Evolutionary conservation across 2,329 filamentous ascomycete genomes (phyloP), one percentile per base, ranked within the genome.

Genomic region (Cadophora sp.): DNA sequence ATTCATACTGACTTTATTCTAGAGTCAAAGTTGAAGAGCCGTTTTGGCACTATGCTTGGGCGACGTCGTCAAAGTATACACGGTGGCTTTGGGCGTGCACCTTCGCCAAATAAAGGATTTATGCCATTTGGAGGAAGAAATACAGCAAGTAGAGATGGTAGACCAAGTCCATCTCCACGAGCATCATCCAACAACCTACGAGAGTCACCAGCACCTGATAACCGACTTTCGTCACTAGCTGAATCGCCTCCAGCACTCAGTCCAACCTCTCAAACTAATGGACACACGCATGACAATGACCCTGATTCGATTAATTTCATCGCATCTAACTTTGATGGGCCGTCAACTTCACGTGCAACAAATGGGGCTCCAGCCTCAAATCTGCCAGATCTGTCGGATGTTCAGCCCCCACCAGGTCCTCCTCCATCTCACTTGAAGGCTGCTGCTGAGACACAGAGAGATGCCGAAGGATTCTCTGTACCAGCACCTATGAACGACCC

Each of bases 401-500:
- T 84, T 36, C 79, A 82, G 9, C 82, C 85, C 36, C 84, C 85
- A 18, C 80, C 83, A 1, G 84, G 83, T 0, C 82, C 84, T 24
- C 83, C 86, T 27, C 75, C 74, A 33, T 73, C 75, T 51, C 75
- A 76, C 27, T 27, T 71, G 18, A 72, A 71, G 55, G n/a, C 68
- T 59, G 53, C 56, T 47, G 4, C 59, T 33, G 71, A 81, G 65
- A 76, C 83, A 64, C 79, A 80, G 22, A 92, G 88, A 76, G 93
- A 96, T 75, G 81, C 87, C 0, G 92, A 96, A 71, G 93, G 92
- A 7, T 96, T 89, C 75, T 90, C 85, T 4, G 85, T 95, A n/a
- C 91, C 90, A 0, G 83, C 87, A 0, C 81, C 86, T 1, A 82
- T 83, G 73, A 83, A 89, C 72, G 83, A 90, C 76, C 83, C 88